Conservation (phyloP, 192 early-diverging fungal genomes). For the Jimgerdemannia flammicorona region DNA sequence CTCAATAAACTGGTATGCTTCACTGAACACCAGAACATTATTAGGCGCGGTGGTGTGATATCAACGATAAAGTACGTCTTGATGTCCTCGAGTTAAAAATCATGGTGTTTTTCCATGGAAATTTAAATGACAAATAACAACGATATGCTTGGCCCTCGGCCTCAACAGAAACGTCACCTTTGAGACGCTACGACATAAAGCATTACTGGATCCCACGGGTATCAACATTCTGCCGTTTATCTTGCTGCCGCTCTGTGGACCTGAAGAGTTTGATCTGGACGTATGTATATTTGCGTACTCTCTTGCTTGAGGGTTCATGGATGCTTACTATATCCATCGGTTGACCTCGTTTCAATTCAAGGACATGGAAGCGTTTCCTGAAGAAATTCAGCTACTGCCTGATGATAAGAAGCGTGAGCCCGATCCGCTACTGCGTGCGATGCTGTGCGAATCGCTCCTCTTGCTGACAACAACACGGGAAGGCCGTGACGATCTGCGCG, state of each 20-base stretch:
- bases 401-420: conserved; percentile 79
- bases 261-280: conserved; percentile 89
- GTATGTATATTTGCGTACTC: conserved; percentile 28
- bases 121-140: no score
- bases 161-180: conserved; percentile 71
- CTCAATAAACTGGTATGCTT: conserved; percentile 85
- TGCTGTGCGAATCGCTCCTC: conserved; percentile 78
- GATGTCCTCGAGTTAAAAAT: background rate
- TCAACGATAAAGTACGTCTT: conserved; percentile 78
- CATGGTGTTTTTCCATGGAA: no score
- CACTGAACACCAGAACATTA: conserved; percentile 73
- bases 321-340: background rate
- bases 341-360: conserved; percentile 19
- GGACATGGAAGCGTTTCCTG: conserved; percentile 92
- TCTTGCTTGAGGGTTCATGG: background rate
- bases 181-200: conserved; percentile 62
- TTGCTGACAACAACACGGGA: conserved; percentile 69
- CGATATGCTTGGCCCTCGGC: background rate
- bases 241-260: conserved; percentile 85
- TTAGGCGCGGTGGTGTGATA: conserved; percentile 88
- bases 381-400: conserved; percentile 85
- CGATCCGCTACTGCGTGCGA: conserved; percentile 66
- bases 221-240: conserved; percentile 86
- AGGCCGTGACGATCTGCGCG: conserved; percentile 79
- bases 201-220: conserved; percentile 62